Evolutionary conservation across 768 basidiomycete genomes (phyloP), one percentile per base, ranked within the genome.

Genomic region (Lactifluus hygrophoroides): DNA sequence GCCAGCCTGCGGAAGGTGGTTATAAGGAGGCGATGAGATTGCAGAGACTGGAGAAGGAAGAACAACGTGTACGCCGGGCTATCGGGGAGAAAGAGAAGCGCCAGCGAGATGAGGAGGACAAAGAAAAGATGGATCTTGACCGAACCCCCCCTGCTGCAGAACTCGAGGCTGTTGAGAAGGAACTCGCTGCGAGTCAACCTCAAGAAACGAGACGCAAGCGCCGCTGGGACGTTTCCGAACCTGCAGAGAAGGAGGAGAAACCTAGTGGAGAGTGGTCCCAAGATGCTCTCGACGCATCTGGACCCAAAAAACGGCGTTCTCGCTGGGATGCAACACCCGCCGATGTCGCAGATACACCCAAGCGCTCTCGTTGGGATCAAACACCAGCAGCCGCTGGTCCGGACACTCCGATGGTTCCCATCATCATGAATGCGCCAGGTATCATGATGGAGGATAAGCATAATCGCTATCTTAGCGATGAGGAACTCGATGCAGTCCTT

Each of bases 21-120:
- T 99, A 98, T 71, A 94, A 90, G 69, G 95, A 97, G 69, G 90
- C 93, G 13, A 99, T 98, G 96, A 80, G 93, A 68, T 68, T 94
- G 65, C 78, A 88, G 60, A 83, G 85, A 69, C 74, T 99, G 71
- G 94, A 98, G 78, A 88, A 90, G 73, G 96, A 98, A 74, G 96
- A 98, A 73, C 77, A 74, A 64, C 76, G 90, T 61, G 93, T 98
- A 35, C 77, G 79, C 68, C 76, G 83, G 65, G 87, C 86, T 19
- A 94, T 94, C 60, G 89, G 94, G 70, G 92, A 95, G 70, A 88
- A 91, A 75, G 85, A 90, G 74, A 84, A 82, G 71, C 79, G 80
- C 67, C 86, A 87, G 9, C 76, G 82, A 58, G 88, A n/a, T n/a
- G n/a, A 91, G 67, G 79, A 82, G 59, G 75, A 74, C 17, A 80